Conservation (phyloP, 2,329 filamentous ascomycete species). For the Nothophoma quercina region DNA sequence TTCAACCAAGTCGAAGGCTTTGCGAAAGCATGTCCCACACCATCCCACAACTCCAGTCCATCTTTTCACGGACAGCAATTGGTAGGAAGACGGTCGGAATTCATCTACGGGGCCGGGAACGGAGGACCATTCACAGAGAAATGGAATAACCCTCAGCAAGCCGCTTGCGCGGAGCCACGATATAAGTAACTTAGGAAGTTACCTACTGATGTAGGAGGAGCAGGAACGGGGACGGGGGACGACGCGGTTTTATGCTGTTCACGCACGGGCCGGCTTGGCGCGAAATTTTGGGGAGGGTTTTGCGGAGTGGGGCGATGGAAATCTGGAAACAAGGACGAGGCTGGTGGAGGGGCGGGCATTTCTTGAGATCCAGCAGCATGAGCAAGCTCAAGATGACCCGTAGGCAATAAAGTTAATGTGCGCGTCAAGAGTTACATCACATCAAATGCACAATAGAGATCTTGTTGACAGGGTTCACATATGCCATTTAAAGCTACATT, state of each 20-base stretch:
- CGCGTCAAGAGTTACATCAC: too few species aligned
- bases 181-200: slow-evolving; percentile 35
- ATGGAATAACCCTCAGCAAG: slow-evolving; percentile 53
- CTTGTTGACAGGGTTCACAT: slow-evolving; percentile 14
- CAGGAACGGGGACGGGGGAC: slow-evolving; percentile 29
- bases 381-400: too few species aligned
- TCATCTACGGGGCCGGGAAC: slow-evolving; percentile 54
- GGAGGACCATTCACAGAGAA: slow-evolving; percentile 50
- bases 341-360: too few species aligned
- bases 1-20: not conserved
- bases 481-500: slow-evolving; percentile 38
- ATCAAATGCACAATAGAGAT: not conserved
- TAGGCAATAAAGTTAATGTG: too few species aligned
- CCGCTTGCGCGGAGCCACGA: slow-evolving; percentile 52
- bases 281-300: slow-evolving; percentile 1
- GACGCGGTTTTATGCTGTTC: slow-evolving; percentile 29
- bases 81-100: slow-evolving; percentile 50
- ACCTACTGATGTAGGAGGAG: slow-evolving; percentile 48
- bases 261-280: slow-evolving; percentile 4
- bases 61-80: slow-evolving; percentile 52
- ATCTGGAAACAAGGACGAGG: not conserved
- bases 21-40: slow-evolving; percentile 46
- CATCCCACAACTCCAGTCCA: slow-evolving; percentile 54
- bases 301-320: not conserved
- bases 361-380: too few species aligned